Evolutionary conservation across 2,329 filamentous ascomycete genomes (phyloP).

Genomic region (Cladosporium cucumerinum): DNA sequence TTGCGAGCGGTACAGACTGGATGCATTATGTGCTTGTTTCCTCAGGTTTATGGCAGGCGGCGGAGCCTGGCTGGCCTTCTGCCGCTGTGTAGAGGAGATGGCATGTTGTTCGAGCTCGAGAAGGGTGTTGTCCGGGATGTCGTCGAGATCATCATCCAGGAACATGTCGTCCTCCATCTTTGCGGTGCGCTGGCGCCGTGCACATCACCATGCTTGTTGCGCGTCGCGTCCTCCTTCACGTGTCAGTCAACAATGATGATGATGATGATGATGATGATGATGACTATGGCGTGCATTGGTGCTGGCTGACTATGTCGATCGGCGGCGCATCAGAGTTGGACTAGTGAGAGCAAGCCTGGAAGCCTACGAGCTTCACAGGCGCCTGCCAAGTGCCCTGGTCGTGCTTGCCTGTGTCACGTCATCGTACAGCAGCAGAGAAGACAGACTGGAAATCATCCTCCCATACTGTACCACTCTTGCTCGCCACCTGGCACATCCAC

Average conservation of each 20-base stretch:
- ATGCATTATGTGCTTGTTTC: slow-evolving; percentile 24
- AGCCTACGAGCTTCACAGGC: background rate
- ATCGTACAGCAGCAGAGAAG: background rate
- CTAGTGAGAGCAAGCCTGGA: background rate
- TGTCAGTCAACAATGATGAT: background rate
- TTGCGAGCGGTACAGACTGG: slow-evolving; percentile 22
- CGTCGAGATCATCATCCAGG: slow-evolving; percentile 45
- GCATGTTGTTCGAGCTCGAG: slow-evolving; percentile 46
- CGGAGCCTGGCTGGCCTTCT: slow-evolving; percentile 3
- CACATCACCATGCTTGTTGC: slow-evolving; percentile 14
- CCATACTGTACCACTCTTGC: background rate
- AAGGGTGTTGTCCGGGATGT: slow-evolving; percentile 44
- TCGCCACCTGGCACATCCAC: background rate
- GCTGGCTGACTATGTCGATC: slow-evolving; percentile 1
- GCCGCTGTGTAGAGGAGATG: slow-evolving; percentile 41
- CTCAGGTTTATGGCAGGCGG: slow-evolving; percentile 1
- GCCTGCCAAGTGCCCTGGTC: background rate
- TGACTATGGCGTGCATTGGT: background rate
- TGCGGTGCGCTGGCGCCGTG: background rate
- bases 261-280: background rate
- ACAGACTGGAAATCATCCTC: background rate
- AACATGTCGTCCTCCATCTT: slow-evolving; percentile 43
- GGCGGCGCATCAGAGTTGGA: background rate
- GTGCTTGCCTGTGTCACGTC: background rate
- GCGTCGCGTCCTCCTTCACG: background rate